Conservation (phyloP, 148 eudicot species). For the Camellia lanceoleosa region DNA sequence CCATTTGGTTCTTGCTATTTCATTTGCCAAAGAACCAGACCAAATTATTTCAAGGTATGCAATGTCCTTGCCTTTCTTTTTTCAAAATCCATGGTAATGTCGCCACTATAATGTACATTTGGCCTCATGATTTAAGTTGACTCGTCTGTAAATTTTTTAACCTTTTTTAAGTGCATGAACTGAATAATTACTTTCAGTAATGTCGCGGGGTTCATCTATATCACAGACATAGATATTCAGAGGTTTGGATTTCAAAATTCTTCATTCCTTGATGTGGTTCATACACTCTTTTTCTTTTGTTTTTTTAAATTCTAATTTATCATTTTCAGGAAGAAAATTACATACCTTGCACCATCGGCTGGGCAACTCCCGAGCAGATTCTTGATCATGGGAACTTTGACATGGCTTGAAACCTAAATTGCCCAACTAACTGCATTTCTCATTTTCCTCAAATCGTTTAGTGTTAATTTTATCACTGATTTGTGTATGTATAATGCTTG, state of each 20-base stretch:
- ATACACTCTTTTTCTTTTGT: background rate
- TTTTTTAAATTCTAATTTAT: background rate
- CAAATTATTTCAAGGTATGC: constrained; percentile 76
- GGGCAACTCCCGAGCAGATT: constrained; percentile 76
- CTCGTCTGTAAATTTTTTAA: background rate
- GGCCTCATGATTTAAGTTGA: background rate
- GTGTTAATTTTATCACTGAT: too few relatives aligned
- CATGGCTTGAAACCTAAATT: too few relatives aligned
- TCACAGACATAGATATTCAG: constrained; percentile 74
- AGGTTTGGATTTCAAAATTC: constrained; percentile 42
- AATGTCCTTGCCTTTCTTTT: background rate
- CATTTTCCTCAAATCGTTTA: too few relatives aligned
- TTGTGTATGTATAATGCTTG: too few relatives aligned
- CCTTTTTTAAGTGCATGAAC: background rate
- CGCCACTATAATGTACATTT: background rate
- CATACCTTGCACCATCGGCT: constrained; percentile 86
- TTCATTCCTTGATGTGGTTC: constrained; percentile 3
- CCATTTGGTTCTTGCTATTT: too few relatives aligned
- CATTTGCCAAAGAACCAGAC: constrained; percentile 83
- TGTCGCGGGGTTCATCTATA: constrained; percentile 86
- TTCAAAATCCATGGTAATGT: background rate
- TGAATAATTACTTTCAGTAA: constrained; percentile 45
- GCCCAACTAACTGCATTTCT: too few relatives aligned
- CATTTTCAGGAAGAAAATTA: constrained; percentile 61
- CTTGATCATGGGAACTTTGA: constrained; percentile 65